Evolutionary conservation across 2,329 filamentous ascomycete genomes (phyloP), one percentile per base, ranked within the genome.

Genomic region (Penicillium sp.): DNA sequence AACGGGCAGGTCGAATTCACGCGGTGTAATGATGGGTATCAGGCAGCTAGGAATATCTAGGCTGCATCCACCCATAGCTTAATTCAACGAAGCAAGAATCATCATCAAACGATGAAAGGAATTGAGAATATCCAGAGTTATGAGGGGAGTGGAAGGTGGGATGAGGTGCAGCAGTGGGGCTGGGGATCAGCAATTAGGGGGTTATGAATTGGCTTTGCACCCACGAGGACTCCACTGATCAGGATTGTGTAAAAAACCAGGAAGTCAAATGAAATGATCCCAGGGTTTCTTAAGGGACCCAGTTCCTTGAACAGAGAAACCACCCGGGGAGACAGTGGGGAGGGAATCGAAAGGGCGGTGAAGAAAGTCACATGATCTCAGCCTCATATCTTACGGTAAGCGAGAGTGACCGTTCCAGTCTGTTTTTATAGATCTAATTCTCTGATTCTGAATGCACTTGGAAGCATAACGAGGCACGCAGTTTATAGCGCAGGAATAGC

Each of bases 51-150:
- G 59, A 56, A 62, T 59, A 52, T 67, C 63, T 68, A 65, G 63
- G 61, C 69, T 68, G 68, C 57, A 63, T 66, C 63, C 68, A 69
- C 68, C 70, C 70, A 72, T 69, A 58, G 58, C 64, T 66, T 68
- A 68, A 67, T 66, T 66, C 60, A 59, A 61, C 51, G 47, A 58
- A 50, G 51, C 44, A 62, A 61, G 20, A 62, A 71, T 55, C 69
- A 71, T 71, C 62, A 63, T 69, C 59, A 44, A 54, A 29, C 20
- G 51, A 65, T 49, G 52, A 51, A 50, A 43, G 48, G 53, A 58
- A 43, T 38, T 57, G 55, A 50, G 34, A 43, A 47, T 39, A 46
- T 45, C 46, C 42, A 45, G 29, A n/a, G 8, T 51, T 44, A 44
- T 35, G 59, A 58, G 56, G 43, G 55, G 57, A 46, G 49, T n/a